These are phyloP conservation scores for Fennellomyces sp. DNA, from an alignment of 371 early-diverging fungal species.

Conservation along the genomic window DNA sequence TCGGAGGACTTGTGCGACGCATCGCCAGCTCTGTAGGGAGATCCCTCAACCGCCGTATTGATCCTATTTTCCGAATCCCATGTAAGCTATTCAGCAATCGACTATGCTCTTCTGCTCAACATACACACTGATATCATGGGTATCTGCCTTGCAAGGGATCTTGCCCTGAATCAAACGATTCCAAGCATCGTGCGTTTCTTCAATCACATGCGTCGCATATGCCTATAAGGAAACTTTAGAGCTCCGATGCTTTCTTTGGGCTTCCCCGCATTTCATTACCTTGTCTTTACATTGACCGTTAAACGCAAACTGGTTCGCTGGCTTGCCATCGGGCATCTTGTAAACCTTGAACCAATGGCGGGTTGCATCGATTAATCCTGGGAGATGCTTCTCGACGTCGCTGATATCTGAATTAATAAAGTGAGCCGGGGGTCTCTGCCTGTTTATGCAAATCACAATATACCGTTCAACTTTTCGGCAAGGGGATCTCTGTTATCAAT, in stretches of 20 bases:
- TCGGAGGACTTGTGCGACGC: background rate
- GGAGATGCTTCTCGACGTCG: conserved; percentile 95
- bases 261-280: conserved; percentile 22
- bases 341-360: conserved; percentile 99
- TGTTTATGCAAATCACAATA: background rate
- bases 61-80: background rate
- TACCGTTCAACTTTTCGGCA: conserved; percentile 83
- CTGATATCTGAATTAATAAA: conserved; percentile 72
- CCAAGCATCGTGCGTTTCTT: conserved; percentile 64
- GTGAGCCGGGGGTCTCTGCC: background rate
- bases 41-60: background rate
- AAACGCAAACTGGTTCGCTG: conserved; percentile 98
- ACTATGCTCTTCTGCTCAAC: background rate
- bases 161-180: conserved; percentile 47
- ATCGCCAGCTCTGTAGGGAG: background rate
- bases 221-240: conserved; percentile 18
- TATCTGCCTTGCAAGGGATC: conserved; percentile 42
- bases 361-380: conserved; percentile 94
- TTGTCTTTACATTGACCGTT: conserved; percentile 88
- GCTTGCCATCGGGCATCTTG: conserved; percentile 99
- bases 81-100: background rate
- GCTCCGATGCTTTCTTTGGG: conserved; percentile 1
- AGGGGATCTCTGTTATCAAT: conserved; percentile 92
- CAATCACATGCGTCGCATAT: conserved; percentile 55
- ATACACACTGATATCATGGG: conserved; percentile 32